Percentiles rank a stretch among this genome's conserved stretches.
These are phyloP conservation scores for Ogataea glucozyma DNA, from an alignment of 805 yeast genomes.

Conservation along the genomic window DNA sequence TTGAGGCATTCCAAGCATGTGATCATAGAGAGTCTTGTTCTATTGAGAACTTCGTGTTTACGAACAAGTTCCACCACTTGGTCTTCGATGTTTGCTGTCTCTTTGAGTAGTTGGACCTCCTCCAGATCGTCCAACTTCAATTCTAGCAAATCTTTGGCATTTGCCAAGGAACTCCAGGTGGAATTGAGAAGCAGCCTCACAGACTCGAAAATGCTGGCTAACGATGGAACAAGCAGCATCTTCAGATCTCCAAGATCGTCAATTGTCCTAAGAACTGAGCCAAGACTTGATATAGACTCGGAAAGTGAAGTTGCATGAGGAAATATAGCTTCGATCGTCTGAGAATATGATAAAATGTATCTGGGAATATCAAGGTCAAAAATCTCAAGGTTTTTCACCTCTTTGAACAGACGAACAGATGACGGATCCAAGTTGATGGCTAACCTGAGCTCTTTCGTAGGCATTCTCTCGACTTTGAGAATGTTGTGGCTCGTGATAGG, in stretches of 20 bases:
- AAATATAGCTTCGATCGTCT: conserved; percentile 50
- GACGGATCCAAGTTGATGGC: conserved; percentile 53
- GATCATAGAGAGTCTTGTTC: conserved; percentile 31
- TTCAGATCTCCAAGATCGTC: conserved; percentile 42
- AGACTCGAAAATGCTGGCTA: conserved; percentile 32
- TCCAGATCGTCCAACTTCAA: conserved; percentile 25
- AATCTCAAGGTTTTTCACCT: conserved; percentile 50
- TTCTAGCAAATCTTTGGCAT: conserved; percentile 48
- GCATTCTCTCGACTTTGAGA: conserved; percentile 37
- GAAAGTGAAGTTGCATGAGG: conserved; percentile 57
- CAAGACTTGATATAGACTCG: conserved; percentile 51
- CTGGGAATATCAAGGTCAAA: conserved; percentile 62
- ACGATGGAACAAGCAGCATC: conserved; percentile 36
- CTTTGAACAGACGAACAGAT: conserved; percentile 47
- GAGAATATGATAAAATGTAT: conserved; percentile 45
- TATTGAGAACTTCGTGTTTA: conserved; percentile 33
- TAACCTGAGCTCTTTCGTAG: conserved; percentile 31
- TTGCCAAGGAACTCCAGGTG: conserved; percentile 55
- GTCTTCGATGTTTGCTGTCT: conserved; percentile 35
- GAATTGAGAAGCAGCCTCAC: conserved; percentile 40
- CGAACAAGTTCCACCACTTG: conserved; percentile 33
- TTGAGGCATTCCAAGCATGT: conserved; percentile 26
- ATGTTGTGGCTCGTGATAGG: conserved; percentile 28
- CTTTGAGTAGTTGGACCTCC: conserved; percentile 34
- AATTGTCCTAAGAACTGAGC: conserved; percentile 12